phyloP scores from a whole-genome alignment of 2,329 filamentous ascomycete genomes.

The Colletotrichum noveboracense region DNA sequence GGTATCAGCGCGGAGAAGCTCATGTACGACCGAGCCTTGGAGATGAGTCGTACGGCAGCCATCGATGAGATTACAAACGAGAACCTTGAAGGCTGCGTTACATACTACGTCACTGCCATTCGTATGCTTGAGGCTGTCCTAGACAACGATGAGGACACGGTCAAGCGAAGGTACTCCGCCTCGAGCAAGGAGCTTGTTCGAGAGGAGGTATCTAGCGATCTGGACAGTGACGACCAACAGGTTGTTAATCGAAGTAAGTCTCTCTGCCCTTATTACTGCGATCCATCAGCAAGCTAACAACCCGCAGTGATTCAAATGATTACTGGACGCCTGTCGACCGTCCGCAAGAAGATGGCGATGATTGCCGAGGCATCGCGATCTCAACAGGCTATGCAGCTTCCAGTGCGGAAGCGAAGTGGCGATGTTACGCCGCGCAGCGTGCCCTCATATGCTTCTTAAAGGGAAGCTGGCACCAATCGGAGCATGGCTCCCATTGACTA shows the following conservation, averaged over 20 bases:
- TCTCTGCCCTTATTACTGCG: neutral
- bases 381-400: conserved; percentile 46
- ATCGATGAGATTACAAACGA: conserved; percentile 96
- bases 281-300: conserved; percentile 25
- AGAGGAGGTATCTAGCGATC: conserved; percentile 50
- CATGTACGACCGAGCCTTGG: conserved; percentile 96
- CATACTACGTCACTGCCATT: conserved; percentile 92
- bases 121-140: conserved; percentile 94
- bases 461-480: neutral
- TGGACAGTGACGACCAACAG: conserved; percentile 73
- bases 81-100: conserved; percentile 85
- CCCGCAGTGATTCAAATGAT: conserved; percentile 67
- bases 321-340: conserved; percentile 55
- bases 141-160: conserved; percentile 74
- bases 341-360: conserved; percentile 66
- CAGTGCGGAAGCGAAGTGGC: conserved; percentile 56
- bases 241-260: conserved; percentile 74
- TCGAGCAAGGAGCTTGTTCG: conserved; percentile 47
- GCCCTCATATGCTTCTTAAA: conserved; percentile 49
- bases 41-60: conserved; percentile 94
- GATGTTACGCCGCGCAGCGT: conserved; percentile 62
- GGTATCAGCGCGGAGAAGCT: conserved; percentile 95
- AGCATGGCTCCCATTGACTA: neutral
- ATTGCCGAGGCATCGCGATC: conserved; percentile 64
- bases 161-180: conserved; percentile 40